Evolutionary conservation across 1,284 basidiomycete species (phyloP).

Genomic region (Pholiota adiposa): DNA sequence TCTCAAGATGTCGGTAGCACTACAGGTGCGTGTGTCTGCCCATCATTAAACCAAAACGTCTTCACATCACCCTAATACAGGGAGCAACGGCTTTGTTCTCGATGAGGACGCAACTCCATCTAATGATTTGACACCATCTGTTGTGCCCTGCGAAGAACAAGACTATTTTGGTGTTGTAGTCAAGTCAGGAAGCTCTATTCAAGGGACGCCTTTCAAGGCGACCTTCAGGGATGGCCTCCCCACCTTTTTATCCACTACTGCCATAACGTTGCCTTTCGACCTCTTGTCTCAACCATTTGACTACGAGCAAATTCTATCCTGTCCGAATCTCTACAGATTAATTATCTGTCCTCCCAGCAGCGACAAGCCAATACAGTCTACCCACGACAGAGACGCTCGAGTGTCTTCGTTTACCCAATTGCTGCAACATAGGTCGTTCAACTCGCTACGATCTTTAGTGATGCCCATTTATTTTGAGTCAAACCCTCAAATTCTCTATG

Average conservation of each 20-base stretch:
- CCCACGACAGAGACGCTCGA: background rate
- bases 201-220: background rate
- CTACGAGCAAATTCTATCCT: background rate
- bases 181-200: background rate
- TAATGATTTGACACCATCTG: too few species aligned
- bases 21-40: too few species aligned
- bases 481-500: background rate
- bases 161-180: too few species aligned
- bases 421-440: background rate
- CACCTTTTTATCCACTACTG: background rate
- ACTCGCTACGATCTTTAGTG: background rate
- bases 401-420: background rate
- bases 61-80: too few species aligned
- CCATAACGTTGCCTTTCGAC: background rate
- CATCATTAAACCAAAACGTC: too few species aligned
- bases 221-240: background rate
- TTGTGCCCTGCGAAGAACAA: too few species aligned
- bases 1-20: too few species aligned
- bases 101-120: too few species aligned
- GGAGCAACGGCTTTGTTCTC: too few species aligned
- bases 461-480: background rate
- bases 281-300: background rate
- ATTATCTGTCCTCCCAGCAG: background rate
- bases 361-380: background rate
- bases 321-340: background rate